phyloP scores from a whole-genome alignment of 805 yeast species.

The Metschnikowia santaceciliae region DNA sequence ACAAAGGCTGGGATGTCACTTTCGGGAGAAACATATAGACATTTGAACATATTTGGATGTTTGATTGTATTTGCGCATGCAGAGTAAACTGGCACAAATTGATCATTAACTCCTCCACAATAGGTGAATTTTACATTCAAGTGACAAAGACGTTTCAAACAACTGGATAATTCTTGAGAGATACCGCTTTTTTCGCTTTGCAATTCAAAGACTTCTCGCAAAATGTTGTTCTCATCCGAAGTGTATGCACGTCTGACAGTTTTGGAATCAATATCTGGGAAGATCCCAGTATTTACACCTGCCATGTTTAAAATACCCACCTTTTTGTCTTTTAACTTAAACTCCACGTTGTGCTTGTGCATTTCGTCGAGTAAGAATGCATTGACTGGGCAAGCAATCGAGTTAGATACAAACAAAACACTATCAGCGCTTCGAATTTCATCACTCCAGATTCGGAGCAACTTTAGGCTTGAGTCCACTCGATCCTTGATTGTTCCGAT shows the following conservation, averaged over 20 bases:
- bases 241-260: constrained; percentile 37
- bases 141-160: constrained; percentile 20
- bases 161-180: constrained; percentile 15
- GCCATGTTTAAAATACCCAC: constrained; percentile 36
- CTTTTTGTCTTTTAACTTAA: constrained; percentile 15
- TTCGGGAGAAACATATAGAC: constrained; percentile 20
- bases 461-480: constrained; percentile 20
- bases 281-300: constrained; percentile 33
- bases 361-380: constrained; percentile 25
- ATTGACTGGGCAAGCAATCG: constrained; percentile 32
- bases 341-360: constrained; percentile 8
- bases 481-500: constrained; percentile 32
- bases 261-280: constrained; percentile 29
- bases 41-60: constrained; percentile 38
- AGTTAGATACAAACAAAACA: constrained; percentile 31
- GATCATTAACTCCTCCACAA: constrained; percentile 33
- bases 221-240: constrained; percentile 31
- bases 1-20: constrained; percentile 28
- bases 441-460: constrained; percentile 33
- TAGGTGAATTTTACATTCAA: constrained; percentile 34
- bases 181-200: constrained; percentile 21
- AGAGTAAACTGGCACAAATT: constrained; percentile 33
- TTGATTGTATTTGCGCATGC: constrained; percentile 25
- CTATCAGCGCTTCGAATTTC: constrained; percentile 29
- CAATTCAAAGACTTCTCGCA: constrained; percentile 34